A percentile compares a stretch with the other conserved stretches of the same genome.
These are phyloP conservation scores for Clonostachys chloroleuca DNA, from an alignment of 2,329 filamentous ascomycete species.

Conservation along the genomic window DNA sequence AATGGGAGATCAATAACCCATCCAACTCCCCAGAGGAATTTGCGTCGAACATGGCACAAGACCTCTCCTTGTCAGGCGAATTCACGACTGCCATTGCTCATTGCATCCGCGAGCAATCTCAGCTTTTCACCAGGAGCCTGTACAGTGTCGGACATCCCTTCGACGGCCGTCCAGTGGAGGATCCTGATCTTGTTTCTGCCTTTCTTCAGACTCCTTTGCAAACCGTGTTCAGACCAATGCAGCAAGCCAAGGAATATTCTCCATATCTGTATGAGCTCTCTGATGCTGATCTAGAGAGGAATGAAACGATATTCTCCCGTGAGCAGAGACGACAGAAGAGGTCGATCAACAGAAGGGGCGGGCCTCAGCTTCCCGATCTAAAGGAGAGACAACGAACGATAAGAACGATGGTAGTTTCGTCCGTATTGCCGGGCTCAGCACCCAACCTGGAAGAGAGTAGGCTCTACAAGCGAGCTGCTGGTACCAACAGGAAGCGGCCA, in stretches of 20 bases:
- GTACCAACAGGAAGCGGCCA: constrained; percentile 51
- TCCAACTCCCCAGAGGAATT: constrained; percentile 94
- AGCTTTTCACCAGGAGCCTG: constrained; percentile 88
- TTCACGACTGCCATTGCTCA: constrained; percentile 97
- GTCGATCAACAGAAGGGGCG: constrained; percentile 88
- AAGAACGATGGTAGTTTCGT: constrained; percentile 86
- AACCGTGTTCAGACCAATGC: constrained; percentile 82
- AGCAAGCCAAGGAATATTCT: constrained; percentile 89
- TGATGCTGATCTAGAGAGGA: constrained; percentile 83
- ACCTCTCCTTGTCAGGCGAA: constrained; percentile 88
- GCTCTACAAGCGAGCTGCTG: constrained; percentile 75
- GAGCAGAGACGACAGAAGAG: constrained; percentile 94
- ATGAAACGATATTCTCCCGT: constrained; percentile 87
- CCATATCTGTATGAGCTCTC: constrained; percentile 93
- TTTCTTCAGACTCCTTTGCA: constrained; percentile 83
- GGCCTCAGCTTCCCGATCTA: constrained; percentile 89
- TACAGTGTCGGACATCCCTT: constrained; percentile 94
- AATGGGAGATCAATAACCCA: constrained; percentile 98
- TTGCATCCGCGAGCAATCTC: constrained; percentile 92
- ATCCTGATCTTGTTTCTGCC: constrained; percentile 79
- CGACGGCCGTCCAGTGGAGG: constrained; percentile 88
- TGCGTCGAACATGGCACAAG: constrained; percentile 80
- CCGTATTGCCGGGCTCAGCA: constrained; percentile 84
- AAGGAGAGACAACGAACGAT: constrained; percentile 94
- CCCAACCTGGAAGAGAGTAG: constrained; percentile 77